Conservation (phyloP, 2,329 filamentous ascomycete genomes). For the Arthrobotrys sinensis region DNA sequence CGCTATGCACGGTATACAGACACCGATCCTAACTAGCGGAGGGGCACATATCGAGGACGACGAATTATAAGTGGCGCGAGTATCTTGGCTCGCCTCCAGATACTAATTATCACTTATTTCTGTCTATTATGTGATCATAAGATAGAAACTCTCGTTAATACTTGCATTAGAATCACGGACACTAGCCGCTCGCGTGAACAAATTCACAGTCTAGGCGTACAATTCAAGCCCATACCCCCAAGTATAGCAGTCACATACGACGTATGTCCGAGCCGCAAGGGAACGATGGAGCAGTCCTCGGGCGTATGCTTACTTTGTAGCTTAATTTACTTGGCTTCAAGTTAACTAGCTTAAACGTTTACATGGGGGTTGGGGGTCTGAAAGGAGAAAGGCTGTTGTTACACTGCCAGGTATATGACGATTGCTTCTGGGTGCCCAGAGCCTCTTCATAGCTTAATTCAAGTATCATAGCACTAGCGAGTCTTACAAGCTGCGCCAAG, state of each 20-base stretch:
- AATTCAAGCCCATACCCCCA: not conserved
- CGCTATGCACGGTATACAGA: not conserved
- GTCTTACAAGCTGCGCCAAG: constrained; percentile 16
- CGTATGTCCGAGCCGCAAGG: constrained; percentile 21
- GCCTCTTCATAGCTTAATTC: not conserved
- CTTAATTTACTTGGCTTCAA: constrained; percentile 20
- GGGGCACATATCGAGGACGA: constrained; percentile 20
- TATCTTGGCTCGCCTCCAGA: constrained; percentile 11
- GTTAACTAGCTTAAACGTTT: not conserved
- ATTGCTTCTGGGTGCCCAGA: constrained; percentile 9
- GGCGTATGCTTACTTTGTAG: constrained; percentile 25
- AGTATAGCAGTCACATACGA: constrained; percentile 2
- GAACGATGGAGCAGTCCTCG: not conserved
- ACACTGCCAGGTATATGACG: constrained; percentile 33
- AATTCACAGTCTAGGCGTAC: not conserved
- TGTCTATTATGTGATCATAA: constrained; percentile 6
- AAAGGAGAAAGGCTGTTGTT: constrained; percentile 6
- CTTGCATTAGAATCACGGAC: not conserved
- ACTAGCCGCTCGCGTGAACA: not conserved
- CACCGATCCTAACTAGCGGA: not conserved
- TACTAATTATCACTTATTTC: not conserved
- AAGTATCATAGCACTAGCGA: not conserved
- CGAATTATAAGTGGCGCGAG: constrained; percentile 21
- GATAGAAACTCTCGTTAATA: not conserved
- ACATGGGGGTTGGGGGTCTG: not conserved